Base-by-base conservation (phyloP, 2,329 filamentous ascomycete species). In the Calonectria pseudoturangicola region DNA sequence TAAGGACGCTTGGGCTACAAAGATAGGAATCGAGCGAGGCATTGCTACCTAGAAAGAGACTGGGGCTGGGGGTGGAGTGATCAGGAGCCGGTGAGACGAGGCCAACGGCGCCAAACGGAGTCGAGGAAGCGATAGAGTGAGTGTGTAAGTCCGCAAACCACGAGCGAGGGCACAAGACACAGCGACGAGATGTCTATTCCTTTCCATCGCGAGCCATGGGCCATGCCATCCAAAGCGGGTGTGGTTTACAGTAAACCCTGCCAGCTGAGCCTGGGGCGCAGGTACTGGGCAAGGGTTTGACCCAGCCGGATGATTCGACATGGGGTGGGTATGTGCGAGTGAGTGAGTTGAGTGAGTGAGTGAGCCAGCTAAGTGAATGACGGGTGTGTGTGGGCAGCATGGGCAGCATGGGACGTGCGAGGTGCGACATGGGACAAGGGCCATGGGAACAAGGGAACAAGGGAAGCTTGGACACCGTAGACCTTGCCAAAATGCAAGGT, bases 181-280 rank as follows among this genome's bases (percentile, higher is more conserved):
- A 48, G 28, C 48, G 43, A 48, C 43, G 27, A 54, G 47, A 68
- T 60, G 70, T 60, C 56, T 60, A 33, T 58, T 58, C 64, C 70
- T 39, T 39, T 60, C 51, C 68, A 65, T 58, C 56, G 41, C 51
- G 28, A 65, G n/a, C 51, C 63, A 71, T 62, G 30, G 48, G 54
- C 66, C 68, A 62, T 66, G 16, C 68, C 68, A 62, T 48, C 62
- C 71, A 71, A 71, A 75, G 69, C 76, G 76, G 75, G 73, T 68
- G 67, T 75, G 72, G 65, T 71, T 70, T 71, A 71, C 73, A 58
- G 41, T 50, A 33, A 79, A 76, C 79, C 79, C 80, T 79, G 80
- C 74, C 71, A 82, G 80, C 80, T 82, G 80, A 82, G 77, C 76
- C 75, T 76, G 80, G 79, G 79, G 79, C 79, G 79, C 79, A 81